Percentiles rank a stretch among this genome's conserved stretches.
phyloP scores from a whole-genome alignment of 495 filamentous ascomycete species.

The Penicillium argentinense region DNA sequence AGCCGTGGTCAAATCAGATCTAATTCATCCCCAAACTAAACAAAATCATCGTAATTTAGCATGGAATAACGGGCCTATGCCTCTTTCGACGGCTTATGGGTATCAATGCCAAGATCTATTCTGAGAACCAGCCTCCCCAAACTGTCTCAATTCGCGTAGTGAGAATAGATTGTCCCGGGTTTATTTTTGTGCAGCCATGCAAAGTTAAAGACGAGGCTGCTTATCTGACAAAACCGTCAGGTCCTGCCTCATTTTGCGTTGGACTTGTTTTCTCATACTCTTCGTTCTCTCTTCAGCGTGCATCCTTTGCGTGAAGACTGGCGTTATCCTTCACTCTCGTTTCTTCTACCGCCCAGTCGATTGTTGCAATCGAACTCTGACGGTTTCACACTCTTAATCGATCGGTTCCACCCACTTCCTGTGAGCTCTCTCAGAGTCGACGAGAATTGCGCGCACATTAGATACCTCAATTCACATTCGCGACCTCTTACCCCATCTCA shows the following conservation, averaged over 20 bases:
- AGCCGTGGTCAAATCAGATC: not conserved
- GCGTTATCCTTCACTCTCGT: conserved; percentile 12
- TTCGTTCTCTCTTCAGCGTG: conserved; percentile 4
- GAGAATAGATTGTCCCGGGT: not conserved
- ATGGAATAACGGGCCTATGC: conserved; percentile 3
- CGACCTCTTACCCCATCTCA: too few relatives aligned
- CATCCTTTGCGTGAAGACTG: conserved; percentile 2
- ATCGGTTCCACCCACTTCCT: too few relatives aligned
- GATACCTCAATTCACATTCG: too few relatives aligned
- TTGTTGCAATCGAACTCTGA: too few relatives aligned
- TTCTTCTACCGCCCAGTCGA: too few relatives aligned
- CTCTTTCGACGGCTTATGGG: conserved; percentile 1
- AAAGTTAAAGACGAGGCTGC: conserved; percentile 7
- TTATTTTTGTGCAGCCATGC: not conserved
- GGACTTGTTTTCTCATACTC: conserved; percentile 3
- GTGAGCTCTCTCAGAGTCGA: too few relatives aligned
- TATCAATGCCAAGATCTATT: not conserved
- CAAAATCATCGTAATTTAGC: not conserved
- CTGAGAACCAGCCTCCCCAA: not conserved
- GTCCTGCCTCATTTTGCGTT: conserved; percentile 6
- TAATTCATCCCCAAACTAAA: not conserved
- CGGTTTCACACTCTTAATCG: too few relatives aligned
- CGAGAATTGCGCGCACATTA: too few relatives aligned
- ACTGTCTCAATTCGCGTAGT: conserved; percentile 2
- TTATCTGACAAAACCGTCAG: conserved; percentile 1